These are phyloP conservation scores for Phaeoacremonium minimum DNA, from an alignment of 2,329 filamentous ascomycete genomes.

Conservation along the genomic window DNA sequence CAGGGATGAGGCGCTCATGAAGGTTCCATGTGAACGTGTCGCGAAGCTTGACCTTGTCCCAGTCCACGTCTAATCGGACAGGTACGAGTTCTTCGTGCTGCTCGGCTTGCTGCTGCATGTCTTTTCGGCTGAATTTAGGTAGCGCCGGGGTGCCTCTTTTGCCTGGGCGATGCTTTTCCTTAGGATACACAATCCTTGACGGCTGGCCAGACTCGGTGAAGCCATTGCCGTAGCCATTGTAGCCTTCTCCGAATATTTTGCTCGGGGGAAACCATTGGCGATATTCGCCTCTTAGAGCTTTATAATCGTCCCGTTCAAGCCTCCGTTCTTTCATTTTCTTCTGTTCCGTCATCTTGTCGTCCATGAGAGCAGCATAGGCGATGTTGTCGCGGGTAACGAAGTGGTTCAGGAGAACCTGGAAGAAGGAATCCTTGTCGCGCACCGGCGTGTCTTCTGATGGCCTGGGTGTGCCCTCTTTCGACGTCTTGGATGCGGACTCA, in stretches of 20 bases:
- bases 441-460: slow-evolving; percentile 17
- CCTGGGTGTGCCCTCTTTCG: slow-evolving; percentile 18
- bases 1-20: slow-evolving; percentile 77
- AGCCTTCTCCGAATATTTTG: slow-evolving; percentile 68
- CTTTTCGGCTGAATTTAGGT: slow-evolving; percentile 67
- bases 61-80: slow-evolving; percentile 86
- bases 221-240: slow-evolving; percentile 84
- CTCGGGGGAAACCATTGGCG: slow-evolving; percentile 51
- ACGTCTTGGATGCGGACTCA: slow-evolving; percentile 11
- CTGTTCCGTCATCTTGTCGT: slow-evolving; percentile 48
- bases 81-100: slow-evolving; percentile 89
- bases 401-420: slow-evolving; percentile 48
- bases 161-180: slow-evolving; percentile 70
- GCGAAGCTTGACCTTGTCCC: slow-evolving; percentile 90
- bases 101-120: slow-evolving; percentile 81
- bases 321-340: slow-evolving; percentile 59
- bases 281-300: slow-evolving; percentile 50
- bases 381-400: slow-evolving; percentile 51
- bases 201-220: slow-evolving; percentile 68
- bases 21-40: slow-evolving; percentile 99
- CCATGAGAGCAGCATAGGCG: slow-evolving; percentile 46
- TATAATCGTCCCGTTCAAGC: slow-evolving; percentile 67
- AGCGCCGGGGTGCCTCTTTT: slow-evolving; percentile 70
- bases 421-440: slow-evolving; percentile 53
- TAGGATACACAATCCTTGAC: slow-evolving; percentile 74